phyloP scores from a whole-genome alignment of 495 filamentous ascomycete species.

The Parmelia sp. region DNA sequence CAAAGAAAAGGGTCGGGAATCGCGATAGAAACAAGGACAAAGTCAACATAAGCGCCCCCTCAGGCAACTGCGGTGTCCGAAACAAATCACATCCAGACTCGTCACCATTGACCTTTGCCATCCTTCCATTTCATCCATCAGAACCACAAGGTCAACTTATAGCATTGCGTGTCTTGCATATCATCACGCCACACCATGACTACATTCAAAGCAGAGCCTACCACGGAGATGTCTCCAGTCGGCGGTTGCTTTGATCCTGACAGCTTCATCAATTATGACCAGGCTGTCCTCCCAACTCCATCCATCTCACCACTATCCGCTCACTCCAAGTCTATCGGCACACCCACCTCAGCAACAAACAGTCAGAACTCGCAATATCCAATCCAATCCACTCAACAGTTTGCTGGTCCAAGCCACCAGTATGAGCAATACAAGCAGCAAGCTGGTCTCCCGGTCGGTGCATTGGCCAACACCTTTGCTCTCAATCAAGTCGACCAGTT shows the following conservation, averaged over 20 bases:
- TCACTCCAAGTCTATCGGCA: slow-evolving; percentile 31
- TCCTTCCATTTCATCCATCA: slow-evolving; percentile 3
- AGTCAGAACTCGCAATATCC: slow-evolving; percentile 32
- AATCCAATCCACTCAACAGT: slow-evolving; percentile 45
- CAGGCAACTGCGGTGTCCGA: slow-evolving; percentile 9
- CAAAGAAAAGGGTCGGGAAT: neutral
- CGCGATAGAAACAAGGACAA: neutral
- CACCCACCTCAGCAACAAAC: slow-evolving; percentile 33
- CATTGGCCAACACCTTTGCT: slow-evolving; percentile 61
- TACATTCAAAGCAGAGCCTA: slow-evolving; percentile 16
- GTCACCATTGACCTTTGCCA: neutral
- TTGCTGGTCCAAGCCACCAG: slow-evolving; percentile 80
- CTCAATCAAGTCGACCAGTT: slow-evolving; percentile 54
- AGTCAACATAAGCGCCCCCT: slow-evolving; percentile 10
- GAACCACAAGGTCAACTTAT: neutral
- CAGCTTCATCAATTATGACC: slow-evolving; percentile 46
- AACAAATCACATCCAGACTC: slow-evolving; percentile 2
- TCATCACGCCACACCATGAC: slow-evolving; percentile 12
- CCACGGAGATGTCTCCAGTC: slow-evolving; percentile 1
- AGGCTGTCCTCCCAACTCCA: slow-evolving; percentile 39
- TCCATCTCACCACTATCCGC: slow-evolving; percentile 40
- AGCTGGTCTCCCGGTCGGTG: slow-evolving; percentile 77
- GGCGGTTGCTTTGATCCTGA: slow-evolving; percentile 39
- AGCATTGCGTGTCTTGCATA: neutral
- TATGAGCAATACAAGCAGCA: slow-evolving; percentile 91